Evolutionary conservation across 805 yeast genomes (phyloP).

Genomic region (Alloascoidea africana): DNA sequence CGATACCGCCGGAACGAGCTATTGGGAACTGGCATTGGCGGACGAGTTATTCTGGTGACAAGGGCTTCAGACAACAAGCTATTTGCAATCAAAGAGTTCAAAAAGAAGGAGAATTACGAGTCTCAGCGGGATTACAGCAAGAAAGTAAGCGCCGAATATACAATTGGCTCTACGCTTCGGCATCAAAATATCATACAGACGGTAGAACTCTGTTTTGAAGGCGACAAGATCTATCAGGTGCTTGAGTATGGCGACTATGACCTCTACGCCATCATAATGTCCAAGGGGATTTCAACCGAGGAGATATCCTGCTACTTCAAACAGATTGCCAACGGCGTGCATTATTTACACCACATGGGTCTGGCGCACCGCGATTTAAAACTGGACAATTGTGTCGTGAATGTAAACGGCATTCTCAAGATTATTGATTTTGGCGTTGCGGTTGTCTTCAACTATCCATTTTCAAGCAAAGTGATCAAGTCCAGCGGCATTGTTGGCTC

Average conservation of each 20-base stretch:
- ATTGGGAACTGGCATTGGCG: conserved; percentile 93
- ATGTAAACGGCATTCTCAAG: conserved; percentile 70
- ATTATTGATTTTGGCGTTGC: conserved; percentile 91
- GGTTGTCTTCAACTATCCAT: conserved; percentile 82
- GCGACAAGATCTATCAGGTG: conserved; percentile 74
- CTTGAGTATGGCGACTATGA: conserved; percentile 94
- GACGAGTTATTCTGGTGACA: conserved; percentile 63
- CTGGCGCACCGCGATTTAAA: conserved; percentile 86
- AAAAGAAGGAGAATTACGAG: conserved; percentile 62
- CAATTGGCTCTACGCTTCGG: conserved; percentile 81
- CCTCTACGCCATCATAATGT: conserved; percentile 87
- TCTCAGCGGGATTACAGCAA: conserved; percentile 76
- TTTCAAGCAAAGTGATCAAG: conserved; percentile 53
- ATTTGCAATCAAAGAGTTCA: conserved; percentile 88
- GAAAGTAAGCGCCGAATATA: conserved; percentile 87
- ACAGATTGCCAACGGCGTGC: conserved; percentile 68
- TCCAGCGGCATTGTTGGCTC: conserved; percentile 80
- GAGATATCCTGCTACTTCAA: conserved; percentile 86
- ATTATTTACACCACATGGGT: conserved; percentile 72
- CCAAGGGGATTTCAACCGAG: conserved; percentile 65
- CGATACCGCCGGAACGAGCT: no score
- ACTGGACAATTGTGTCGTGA: conserved; percentile 83
- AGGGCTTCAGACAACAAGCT: conserved; percentile 51
- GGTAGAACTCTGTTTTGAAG: conserved; percentile 79
- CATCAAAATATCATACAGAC: conserved; percentile 88